phyloP scores from a whole-genome alignment of 1,139 yeast genomes.

The Sugiyamaella grinbergsii region DNA sequence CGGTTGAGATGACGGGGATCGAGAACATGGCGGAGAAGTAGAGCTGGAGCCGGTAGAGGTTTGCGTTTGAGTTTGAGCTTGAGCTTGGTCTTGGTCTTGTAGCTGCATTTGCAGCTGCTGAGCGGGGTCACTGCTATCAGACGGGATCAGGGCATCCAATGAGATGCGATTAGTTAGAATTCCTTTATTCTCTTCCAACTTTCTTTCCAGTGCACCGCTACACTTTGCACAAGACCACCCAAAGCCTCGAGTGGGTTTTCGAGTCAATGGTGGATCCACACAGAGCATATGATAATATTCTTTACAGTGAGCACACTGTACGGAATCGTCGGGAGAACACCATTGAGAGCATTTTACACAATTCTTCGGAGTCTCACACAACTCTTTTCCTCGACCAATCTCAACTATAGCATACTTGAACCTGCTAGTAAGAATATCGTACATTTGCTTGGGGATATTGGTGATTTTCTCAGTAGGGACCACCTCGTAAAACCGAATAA shows the following conservation, averaged over 20 bases:
- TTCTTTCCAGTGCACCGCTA: slow-evolving; percentile 43
- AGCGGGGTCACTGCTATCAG: neutral
- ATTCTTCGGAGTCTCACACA: slow-evolving; percentile 63
- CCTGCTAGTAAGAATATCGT: slow-evolving; percentile 64
- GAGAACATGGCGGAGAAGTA: slow-evolving; percentile 5
- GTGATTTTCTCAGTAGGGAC: slow-evolving; percentile 59
- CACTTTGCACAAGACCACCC: slow-evolving; percentile 93
- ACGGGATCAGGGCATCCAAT: slow-evolving; percentile 5
- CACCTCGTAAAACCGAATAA: slow-evolving; percentile 80
- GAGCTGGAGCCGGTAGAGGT: slow-evolving; percentile 2
- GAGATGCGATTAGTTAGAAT: slow-evolving; percentile 22
- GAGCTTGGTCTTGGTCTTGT: neutral
- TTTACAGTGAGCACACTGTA: slow-evolving; percentile 79
- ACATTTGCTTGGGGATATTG: slow-evolving; percentile 61
- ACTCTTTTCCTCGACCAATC: slow-evolving; percentile 63
- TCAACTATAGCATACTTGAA: slow-evolving; percentile 79
- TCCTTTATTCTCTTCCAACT: slow-evolving; percentile 35
- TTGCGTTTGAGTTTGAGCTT: no score
- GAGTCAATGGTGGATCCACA: slow-evolving; percentile 77
- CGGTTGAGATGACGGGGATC: slow-evolving; percentile 23
- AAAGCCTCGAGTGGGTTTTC: slow-evolving; percentile 84
- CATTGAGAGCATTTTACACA: slow-evolving; percentile 82
- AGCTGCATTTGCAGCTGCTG: neutral
- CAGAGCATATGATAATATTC: slow-evolving; percentile 77
- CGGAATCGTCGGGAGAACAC: slow-evolving; percentile 76